phyloP scores from a whole-genome alignment of 1,284 basidiomycete genomes.

The Naganishia albida region DNA sequence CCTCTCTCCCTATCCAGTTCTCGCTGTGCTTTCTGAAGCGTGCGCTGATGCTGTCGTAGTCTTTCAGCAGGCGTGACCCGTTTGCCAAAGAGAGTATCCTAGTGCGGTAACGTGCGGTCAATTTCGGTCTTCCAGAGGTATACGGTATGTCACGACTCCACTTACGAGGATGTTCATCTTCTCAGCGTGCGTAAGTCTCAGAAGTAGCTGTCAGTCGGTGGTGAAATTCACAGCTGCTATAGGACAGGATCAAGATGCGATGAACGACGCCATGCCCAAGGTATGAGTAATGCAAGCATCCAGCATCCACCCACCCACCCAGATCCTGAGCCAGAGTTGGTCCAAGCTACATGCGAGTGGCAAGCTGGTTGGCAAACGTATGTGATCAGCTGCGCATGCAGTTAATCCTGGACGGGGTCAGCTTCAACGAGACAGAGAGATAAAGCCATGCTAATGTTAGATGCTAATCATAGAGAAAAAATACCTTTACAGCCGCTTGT shows the following conservation, averaged over 20 bases:
- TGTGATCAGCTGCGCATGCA: too few species aligned
- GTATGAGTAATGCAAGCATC: too few species aligned
- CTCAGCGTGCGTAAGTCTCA: background rate
- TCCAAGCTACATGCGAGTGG: too few species aligned
- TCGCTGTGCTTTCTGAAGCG: constrained; percentile 92
- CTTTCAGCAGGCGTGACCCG: constrained; percentile 94
- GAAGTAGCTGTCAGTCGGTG: too few species aligned
- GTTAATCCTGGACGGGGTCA: too few species aligned
- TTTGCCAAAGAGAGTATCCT: constrained; percentile 94
- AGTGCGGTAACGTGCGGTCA: background rate
- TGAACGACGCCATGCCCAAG: too few species aligned
- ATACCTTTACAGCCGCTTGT: background rate
- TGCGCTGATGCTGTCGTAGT: constrained; percentile 91
- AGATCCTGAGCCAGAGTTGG: too few species aligned
- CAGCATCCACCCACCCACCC: too few species aligned
- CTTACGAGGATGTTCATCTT: constrained; percentile 44
- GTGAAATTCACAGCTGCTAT: too few species aligned
- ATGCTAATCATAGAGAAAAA: background rate
- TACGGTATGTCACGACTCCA: constrained; percentile 8
- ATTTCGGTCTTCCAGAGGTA: background rate
- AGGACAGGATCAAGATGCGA: too few species aligned
- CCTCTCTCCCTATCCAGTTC: constrained; percentile 93
- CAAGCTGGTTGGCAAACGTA: too few species aligned
- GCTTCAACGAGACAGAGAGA: too few species aligned
- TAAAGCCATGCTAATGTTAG: background rate